phyloP scores from a whole-genome alignment of 371 early-diverging fungal genomes.

The Sporodiniella umbellata region DNA sequence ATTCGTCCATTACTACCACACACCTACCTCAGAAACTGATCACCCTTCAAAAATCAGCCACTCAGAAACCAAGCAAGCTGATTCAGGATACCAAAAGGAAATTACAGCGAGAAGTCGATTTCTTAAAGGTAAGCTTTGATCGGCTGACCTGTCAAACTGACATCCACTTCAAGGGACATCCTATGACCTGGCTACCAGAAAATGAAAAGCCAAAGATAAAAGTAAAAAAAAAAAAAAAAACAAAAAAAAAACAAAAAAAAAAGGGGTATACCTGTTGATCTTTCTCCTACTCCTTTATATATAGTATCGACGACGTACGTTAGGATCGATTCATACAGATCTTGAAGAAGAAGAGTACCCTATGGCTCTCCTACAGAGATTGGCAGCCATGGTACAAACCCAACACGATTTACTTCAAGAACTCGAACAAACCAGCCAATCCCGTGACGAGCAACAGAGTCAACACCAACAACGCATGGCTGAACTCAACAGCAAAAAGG shows the following conservation, averaged over 20 bases:
- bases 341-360: neutral
- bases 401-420: conserved; percentile 44
- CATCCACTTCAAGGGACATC: too few species aligned
- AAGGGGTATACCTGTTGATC: neutral
- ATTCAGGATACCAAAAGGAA: conserved; percentile 12
- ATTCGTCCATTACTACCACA: conserved; percentile 2
- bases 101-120: conserved; percentile 11
- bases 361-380: conserved; percentile 2
- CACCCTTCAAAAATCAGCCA: too few species aligned
- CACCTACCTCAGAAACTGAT: too few species aligned
- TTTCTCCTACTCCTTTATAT: neutral
- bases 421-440: conserved; percentile 46
- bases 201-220: neutral
- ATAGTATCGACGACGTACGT: conserved; percentile 14
- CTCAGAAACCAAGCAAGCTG: conserved; percentile 1
- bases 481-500: conserved; percentile 17
- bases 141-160: too few species aligned
- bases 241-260: neutral
- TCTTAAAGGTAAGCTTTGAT: neutral
- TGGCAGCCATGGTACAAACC: conserved; percentile 9
- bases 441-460: conserved; percentile 50
- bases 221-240: neutral
- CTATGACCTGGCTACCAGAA: neutral
- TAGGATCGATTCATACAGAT: conserved; percentile 4
- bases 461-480: conserved; percentile 39